phyloP scores from a whole-genome alignment of 2,329 filamentous ascomycete species.

The Fusarium nurragi region DNA sequence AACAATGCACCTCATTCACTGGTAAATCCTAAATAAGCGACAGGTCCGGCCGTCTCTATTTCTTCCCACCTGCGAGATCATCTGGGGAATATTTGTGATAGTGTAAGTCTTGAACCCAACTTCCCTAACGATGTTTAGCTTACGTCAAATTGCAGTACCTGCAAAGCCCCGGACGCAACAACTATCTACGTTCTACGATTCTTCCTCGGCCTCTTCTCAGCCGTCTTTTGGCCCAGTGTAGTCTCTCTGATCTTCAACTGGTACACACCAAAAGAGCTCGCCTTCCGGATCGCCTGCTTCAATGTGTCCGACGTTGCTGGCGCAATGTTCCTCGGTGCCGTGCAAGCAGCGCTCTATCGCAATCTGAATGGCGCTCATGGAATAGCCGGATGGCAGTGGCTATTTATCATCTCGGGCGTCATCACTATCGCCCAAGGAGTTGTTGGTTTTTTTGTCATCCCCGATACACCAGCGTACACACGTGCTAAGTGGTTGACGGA shows the following conservation, averaged over 20 bases:
- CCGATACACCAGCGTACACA: conserved; percentile 45
- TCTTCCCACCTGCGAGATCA: conserved; percentile 52
- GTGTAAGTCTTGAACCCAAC: conserved; percentile 23
- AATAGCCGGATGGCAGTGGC: conserved; percentile 57
- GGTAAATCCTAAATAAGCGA: background rate
- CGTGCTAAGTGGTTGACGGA: conserved; percentile 46
- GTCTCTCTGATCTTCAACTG: conserved; percentile 55
- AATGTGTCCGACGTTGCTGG: conserved; percentile 56
- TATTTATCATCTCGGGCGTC: conserved; percentile 57
- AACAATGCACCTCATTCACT: rapidly evolving
- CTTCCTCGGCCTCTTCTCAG: conserved; percentile 54
- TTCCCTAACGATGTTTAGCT: background rate
- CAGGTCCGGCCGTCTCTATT: conserved; percentile 52
- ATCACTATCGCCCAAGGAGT: conserved; percentile 55
- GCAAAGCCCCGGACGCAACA: conserved; percentile 49
- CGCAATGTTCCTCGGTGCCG: conserved; percentile 55
- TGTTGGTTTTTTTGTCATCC: conserved; percentile 52
- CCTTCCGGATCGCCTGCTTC: conserved; percentile 54
- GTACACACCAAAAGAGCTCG: conserved; percentile 56
- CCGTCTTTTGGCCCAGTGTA: conserved; percentile 51
- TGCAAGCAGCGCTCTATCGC: conserved; percentile 55
- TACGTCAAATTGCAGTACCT: conserved; percentile 34
- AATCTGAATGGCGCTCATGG: conserved; percentile 54
- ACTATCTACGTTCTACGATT: conserved; percentile 55
- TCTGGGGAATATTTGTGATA: conserved; percentile 44